These are phyloP conservation scores for Apiospora pterosperma DNA, from an alignment of 2,329 filamentous ascomycete species.

Conservation along the genomic window DNA sequence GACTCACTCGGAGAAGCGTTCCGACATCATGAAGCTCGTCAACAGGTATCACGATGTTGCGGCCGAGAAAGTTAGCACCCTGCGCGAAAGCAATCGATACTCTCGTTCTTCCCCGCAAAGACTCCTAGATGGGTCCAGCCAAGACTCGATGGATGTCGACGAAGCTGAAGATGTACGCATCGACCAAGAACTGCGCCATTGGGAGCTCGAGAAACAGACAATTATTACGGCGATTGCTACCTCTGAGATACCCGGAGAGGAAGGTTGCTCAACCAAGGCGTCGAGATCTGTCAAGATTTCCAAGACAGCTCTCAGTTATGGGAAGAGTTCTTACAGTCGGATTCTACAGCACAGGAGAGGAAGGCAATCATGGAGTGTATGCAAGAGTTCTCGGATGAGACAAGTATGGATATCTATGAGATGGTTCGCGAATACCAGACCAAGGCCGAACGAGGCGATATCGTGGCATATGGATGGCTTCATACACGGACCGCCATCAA, in stretches of 20 bases:
- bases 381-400: constrained; percentile 66
- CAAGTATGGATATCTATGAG: constrained; percentile 68
- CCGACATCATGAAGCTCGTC: constrained; percentile 66
- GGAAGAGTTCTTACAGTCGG: constrained; percentile 70
- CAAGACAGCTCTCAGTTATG: constrained; percentile 40
- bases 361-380: constrained; percentile 82
- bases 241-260: constrained; percentile 56
- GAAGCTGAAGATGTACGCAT: constrained; percentile 37
- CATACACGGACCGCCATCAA: constrained; percentile 91
- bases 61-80: constrained; percentile 37
- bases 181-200: constrained; percentile 52
- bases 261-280: constrained; percentile 30
- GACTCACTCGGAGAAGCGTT: constrained; percentile 52
- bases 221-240: constrained; percentile 71
- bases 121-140: constrained; percentile 20
- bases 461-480: constrained; percentile 86
- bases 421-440: constrained; percentile 73
- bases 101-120: not conserved
- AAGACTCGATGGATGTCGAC: constrained; percentile 55
- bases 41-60: constrained; percentile 61
- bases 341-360: constrained; percentile 73
- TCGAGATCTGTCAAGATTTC: constrained; percentile 26
- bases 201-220: constrained; percentile 82
- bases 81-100: constrained; percentile 28
- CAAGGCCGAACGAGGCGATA: constrained; percentile 73